phyloP scores from a whole-genome alignment of 495 filamentous ascomycete species.

The Evernia prunastri region DNA sequence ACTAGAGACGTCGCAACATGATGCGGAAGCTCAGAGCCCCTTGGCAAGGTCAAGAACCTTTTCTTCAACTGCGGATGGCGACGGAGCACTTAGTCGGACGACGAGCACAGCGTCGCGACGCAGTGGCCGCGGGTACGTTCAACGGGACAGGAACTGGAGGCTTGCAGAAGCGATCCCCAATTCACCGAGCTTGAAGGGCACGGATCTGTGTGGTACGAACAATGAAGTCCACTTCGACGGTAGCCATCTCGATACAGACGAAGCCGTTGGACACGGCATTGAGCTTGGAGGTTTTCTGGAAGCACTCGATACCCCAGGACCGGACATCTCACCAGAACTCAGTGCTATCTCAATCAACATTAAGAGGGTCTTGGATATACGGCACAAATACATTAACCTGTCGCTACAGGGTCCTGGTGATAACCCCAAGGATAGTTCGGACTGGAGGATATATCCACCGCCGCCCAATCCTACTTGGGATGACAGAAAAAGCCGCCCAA shows the following conservation, averaged over 20 bases:
- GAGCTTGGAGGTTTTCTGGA: conserved; percentile 7
- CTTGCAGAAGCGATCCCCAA: conserved; percentile 7
- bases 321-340: conserved; percentile 73
- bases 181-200: conserved; percentile 4
- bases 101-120: conserved; percentile 29
- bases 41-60: conserved; percentile 37
- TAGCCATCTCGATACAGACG: conserved; percentile 20
- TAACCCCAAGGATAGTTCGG: conserved; percentile 78
- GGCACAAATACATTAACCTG: conserved; percentile 81
- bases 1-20: conserved; percentile 47
- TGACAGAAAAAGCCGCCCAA: conserved; percentile 51
- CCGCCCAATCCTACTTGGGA: conserved; percentile 89
- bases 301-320: conserved; percentile 43
- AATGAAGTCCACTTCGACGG: conserved; percentile 38
- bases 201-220: conserved; percentile 20
- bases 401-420: conserved; percentile 73
- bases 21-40: conserved; percentile 47
- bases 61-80: conserved; percentile 27
- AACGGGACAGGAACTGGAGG: conserved; percentile 20
- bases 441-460: conserved; percentile 84
- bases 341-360: conserved; percentile 81
- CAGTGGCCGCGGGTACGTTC: conserved; percentile 28
- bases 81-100: conserved; percentile 22
- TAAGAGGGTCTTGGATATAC: conserved; percentile 71
- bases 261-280: conserved; percentile 22